Evolutionary conservation across 2,329 filamentous ascomycete genomes (phyloP).

Genomic region (Paracamarosporium sp.): DNA sequence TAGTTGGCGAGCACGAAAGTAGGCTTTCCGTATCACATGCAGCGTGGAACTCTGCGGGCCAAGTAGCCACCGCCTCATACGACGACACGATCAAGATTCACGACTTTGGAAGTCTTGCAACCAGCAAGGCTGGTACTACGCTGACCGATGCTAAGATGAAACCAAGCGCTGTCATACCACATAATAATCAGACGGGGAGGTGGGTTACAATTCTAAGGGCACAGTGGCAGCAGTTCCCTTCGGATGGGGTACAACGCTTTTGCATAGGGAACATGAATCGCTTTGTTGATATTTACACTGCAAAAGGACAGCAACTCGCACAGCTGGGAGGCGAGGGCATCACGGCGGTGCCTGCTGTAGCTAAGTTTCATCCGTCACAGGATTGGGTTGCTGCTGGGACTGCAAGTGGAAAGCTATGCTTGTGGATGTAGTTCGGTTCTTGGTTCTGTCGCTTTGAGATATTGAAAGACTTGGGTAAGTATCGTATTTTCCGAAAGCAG

Average conservation of each 20-base stretch:
- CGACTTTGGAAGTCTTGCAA: conserved; percentile 64
- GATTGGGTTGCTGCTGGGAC: conserved; percentile 95
- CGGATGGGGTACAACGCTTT: conserved; percentile 83
- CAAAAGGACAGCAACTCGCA: conserved; percentile 83
- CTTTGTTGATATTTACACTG: conserved; percentile 89
- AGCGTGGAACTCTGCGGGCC: conserved; percentile 83
- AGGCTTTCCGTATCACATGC: conserved; percentile 90
- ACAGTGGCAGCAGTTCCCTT: conserved; percentile 86
- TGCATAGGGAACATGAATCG: conserved; percentile 97
- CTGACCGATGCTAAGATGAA: conserved; percentile 69
- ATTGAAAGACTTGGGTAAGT: not conserved
- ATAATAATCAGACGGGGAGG: conserved; percentile 95
- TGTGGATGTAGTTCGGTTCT: conserved; percentile 73
- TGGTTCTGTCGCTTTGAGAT: not conserved
- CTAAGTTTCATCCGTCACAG: conserved; percentile 83
- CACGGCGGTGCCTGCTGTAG: conserved; percentile 91
- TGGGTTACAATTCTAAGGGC: conserved; percentile 89
- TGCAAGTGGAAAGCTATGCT: conserved; percentile 86
- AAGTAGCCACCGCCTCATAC: conserved; percentile 90
- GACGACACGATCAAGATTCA: conserved; percentile 96
- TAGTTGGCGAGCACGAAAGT: conserved; percentile 83
- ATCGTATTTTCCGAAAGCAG: not conserved
- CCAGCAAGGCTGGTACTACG: conserved; percentile 63
- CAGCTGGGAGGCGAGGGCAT: conserved; percentile 89
- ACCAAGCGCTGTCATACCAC: conserved; percentile 72